Evolutionary conservation across 306 rosid species (phyloP), one percentile per base, ranked within the genome.

Genomic region (Begonia peltatifolia): DNA sequence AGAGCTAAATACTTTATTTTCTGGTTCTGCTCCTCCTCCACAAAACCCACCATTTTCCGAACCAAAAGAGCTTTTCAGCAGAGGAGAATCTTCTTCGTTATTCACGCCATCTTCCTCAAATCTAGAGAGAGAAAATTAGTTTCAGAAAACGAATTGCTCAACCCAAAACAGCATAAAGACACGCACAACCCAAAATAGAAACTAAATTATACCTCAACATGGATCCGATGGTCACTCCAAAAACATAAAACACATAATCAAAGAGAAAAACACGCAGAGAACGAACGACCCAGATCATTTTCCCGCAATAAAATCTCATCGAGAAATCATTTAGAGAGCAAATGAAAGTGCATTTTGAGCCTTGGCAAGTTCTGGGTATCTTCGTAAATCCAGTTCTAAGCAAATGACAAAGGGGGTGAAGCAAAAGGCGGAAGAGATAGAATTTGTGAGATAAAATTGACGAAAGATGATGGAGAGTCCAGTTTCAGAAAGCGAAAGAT

Each of bases 81-180:
- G 48, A 10, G 48, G 4, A 44, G 5, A 44, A 44, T 10, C 48
- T 7, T 44, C 48, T 44, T 44, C 48, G 12, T 44, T 12, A 11
- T 44, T n/a, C 14, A 44, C 48, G 14, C 48, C 48, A 44, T 44
- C n/a, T 10, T 11, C 48, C 14, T 44, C 9, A 12, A 44, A 44
- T n/a, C 48, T 44, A 30, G 48, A 44, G 48, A n/a, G 48, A 44
- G 48, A 44, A n/a, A 44, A 44, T 44, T 7, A 44, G 48, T 44
- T 12, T 44, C 48, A 44, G 48, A 44, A n/a, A 44, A 10, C 6
- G 38, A 30, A 30, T 20, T 3, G 23, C 23, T 20, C 23, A 30
- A 30, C 38, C 38, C 38, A 30, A 30, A 30, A 30, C 38, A n/a
- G 5, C 14, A 2, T 44, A 44, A n/a, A 44, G 6, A 44, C 2